Conservation (phyloP, 495 filamentous ascomycete genomes). For the Xylaria curta region DNA sequence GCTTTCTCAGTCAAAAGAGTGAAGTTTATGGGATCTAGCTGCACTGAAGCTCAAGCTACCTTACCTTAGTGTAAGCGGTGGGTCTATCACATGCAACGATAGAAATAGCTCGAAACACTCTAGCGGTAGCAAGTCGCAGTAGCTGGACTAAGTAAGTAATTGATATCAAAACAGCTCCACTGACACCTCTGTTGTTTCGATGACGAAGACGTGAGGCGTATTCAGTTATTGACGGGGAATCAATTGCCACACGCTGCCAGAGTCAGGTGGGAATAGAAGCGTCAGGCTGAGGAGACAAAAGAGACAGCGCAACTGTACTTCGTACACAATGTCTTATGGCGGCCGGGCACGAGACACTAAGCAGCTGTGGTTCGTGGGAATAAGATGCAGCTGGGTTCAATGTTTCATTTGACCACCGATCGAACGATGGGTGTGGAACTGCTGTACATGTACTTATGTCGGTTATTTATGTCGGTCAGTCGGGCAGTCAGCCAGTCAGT, state of each 20-base stretch:
- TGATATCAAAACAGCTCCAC: constrained; percentile 10
- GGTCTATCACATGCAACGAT: constrained; percentile 14
- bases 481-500: constrained; percentile 4
- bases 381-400: constrained; percentile 11
- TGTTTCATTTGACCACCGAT: constrained; percentile 1
- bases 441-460: background rate
- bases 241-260: background rate
- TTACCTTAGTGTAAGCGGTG: background rate
- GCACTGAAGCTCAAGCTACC: background rate
- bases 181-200: background rate
- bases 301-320: background rate
- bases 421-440: constrained; percentile 11
- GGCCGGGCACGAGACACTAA: background rate
- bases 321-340: background rate
- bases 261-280: background rate
- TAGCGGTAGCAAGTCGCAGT: background rate
- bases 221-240: background rate
- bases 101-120: constrained; percentile 14
- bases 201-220: background rate
- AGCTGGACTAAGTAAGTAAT: background rate
- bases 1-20: background rate
- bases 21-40: background rate
- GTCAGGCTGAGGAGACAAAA: background rate
- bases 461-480: background rate
- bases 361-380: constrained; percentile 17